Evolutionary conservation across 257 asterid genomes (phyloP).

Genomic region (Avicennia marina): DNA sequence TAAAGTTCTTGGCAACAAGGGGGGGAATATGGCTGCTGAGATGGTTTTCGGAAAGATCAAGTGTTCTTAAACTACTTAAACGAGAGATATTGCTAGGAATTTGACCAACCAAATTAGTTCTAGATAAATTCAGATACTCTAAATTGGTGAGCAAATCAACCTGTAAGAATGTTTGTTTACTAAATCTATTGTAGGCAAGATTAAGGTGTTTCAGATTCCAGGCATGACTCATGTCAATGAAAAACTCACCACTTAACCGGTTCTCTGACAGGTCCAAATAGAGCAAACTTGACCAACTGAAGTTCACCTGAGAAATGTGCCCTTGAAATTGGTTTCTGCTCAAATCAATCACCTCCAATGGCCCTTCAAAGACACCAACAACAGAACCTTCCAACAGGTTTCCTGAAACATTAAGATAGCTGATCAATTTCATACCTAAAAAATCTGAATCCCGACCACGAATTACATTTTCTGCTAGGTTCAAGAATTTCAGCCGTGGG

Average conservation of each 20-base stretch:
- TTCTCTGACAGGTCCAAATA: constrained; percentile 80
- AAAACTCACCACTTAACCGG: constrained; percentile 69
- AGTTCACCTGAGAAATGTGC: constrained; percentile 72
- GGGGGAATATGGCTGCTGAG: constrained; percentile 57
- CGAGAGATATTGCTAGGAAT: constrained; percentile 49
- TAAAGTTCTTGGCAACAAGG: constrained; percentile 34
- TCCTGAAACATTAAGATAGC: constrained; percentile 67
- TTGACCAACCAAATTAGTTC: constrained; percentile 58
- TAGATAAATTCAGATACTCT: constrained; percentile 79
- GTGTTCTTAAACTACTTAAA: constrained; percentile 43
- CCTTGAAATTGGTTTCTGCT: constrained; percentile 89
- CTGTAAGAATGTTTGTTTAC: constrained; percentile 40
- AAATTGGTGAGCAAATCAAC: constrained; percentile 39
- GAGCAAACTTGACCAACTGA: constrained; percentile 55
- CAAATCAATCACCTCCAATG: constrained; percentile 76
- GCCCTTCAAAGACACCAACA: constrained; percentile 51
- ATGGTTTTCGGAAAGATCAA: constrained; percentile 73
- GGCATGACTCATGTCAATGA: constrained; percentile 40
- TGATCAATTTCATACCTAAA: constrained; percentile 40
- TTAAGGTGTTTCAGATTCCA: constrained; percentile 58
- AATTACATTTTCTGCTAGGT: constrained; percentile 55
- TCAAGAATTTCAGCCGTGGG: constrained; percentile 53
- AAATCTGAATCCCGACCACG: constrained; percentile 64
- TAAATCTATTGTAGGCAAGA: constrained; percentile 81
- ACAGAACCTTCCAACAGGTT: constrained; percentile 72